Conservation (phyloP, 2,329 filamentous ascomycete genomes). For the Neofusicoccum kwambonambiense region DNA sequence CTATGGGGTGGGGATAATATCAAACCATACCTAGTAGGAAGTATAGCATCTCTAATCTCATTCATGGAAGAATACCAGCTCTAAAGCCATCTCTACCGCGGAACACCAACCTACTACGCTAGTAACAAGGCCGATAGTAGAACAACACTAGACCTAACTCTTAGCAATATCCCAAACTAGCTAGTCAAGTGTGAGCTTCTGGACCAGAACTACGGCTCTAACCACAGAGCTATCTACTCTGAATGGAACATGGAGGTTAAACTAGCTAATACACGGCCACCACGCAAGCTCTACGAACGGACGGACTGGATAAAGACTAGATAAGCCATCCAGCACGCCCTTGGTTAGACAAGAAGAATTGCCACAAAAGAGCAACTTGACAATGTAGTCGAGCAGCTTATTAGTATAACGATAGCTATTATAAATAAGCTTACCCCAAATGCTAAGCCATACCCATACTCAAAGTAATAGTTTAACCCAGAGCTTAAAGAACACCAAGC, state of each 20-base stretch:
- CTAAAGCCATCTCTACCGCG: too few relatives aligned
- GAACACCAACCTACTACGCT: too few relatives aligned
- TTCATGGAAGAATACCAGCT: too few relatives aligned
- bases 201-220: slow-evolving; percentile 5
- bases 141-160: too few relatives aligned
- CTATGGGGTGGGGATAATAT: too few relatives aligned
- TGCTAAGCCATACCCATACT: slow-evolving; percentile 3
- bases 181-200: not conserved
- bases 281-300: not conserved
- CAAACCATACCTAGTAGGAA: too few relatives aligned
- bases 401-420: not conserved
- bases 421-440: not conserved
- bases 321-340: not conserved
- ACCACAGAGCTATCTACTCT: not conserved
- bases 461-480: not conserved
- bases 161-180: not conserved
- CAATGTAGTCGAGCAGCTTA: not conserved
- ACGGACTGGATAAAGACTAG: not conserved
- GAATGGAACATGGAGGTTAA: too few relatives aligned
- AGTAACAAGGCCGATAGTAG: too few relatives aligned
- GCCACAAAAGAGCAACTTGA: not conserved
- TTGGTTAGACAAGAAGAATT: not conserved
- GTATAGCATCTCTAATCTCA: too few relatives aligned
- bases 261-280: not conserved
- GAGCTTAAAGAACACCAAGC: not conserved